These are phyloP conservation scores for Trichosporon faecale DNA, from an alignment of 1,284 basidiomycete genomes.

Conservation along the genomic window DNA sequence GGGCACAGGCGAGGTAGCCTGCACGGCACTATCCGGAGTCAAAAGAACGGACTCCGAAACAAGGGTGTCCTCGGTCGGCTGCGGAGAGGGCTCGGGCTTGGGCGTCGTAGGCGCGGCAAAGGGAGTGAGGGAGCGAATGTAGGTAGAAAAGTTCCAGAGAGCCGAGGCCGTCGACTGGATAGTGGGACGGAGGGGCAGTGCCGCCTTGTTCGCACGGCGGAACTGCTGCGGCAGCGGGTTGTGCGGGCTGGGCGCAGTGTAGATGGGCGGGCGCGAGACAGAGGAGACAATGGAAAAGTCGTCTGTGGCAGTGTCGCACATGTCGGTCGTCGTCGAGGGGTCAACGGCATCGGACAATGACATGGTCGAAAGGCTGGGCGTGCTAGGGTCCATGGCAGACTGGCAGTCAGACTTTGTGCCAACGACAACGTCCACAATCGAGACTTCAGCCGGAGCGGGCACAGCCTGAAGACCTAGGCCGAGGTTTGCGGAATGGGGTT, in stretches of 20 bases:
- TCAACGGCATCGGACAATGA: conserved; percentile 46
- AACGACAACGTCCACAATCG: conserved; percentile 37
- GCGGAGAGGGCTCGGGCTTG: not conserved
- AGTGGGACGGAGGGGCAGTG: conserved; percentile 29
- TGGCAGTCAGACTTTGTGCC: conserved; percentile 23
- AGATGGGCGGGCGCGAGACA: conserved; percentile 14
- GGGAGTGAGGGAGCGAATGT: conserved; percentile 43
- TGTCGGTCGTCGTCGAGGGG: conserved; percentile 32
- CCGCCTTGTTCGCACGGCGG: conserved; percentile 17
- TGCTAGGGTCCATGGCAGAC: conserved; percentile 16
- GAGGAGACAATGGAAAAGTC: conserved; percentile 31
- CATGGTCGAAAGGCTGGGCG: conserved; percentile 45
- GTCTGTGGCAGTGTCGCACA: conserved; percentile 37
- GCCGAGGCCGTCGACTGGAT: conserved; percentile 37
- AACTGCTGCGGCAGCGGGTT: conserved; percentile 12
- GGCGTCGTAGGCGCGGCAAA: conserved; percentile 24
- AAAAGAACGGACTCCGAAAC: not conserved
- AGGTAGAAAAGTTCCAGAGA: conserved; percentile 42
- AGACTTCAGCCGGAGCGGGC: conserved; percentile 37
- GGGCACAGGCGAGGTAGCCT: conserved; percentile 29
- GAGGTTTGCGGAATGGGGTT: conserved; percentile 6
- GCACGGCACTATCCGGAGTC: not conserved
- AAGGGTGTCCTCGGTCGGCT: not conserved
- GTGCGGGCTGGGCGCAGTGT: conserved; percentile 6
- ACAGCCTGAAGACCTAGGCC: conserved; percentile 29